Conservation (phyloP, 2,329 filamentous ascomycete genomes). For the Plectosphaerella plurivora region DNA sequence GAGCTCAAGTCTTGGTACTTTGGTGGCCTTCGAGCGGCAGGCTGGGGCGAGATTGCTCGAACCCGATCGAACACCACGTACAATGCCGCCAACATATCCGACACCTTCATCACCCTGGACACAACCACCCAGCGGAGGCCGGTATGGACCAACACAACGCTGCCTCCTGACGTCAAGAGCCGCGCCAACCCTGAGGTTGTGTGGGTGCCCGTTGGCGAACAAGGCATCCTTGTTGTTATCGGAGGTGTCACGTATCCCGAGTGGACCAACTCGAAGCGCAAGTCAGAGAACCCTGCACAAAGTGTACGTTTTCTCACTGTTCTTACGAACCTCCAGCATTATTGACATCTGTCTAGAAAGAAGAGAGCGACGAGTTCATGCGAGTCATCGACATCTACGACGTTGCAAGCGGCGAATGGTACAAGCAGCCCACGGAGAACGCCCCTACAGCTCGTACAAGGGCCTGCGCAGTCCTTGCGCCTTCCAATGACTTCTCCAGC, state of each 20-base stretch:
- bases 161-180: slow-evolving; percentile 44
- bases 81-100: slow-evolving; percentile 41
- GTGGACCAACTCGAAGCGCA: slow-evolving; percentile 25
- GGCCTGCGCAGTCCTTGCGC: slow-evolving; percentile 71
- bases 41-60: slow-evolving; percentile 44
- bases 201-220: slow-evolving; percentile 72
- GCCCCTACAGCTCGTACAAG: slow-evolving; percentile 55
- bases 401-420: slow-evolving; percentile 64
- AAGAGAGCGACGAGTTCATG: slow-evolving; percentile 67
- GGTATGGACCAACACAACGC: slow-evolving; percentile 52
- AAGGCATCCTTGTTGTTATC: slow-evolving; percentile 73
- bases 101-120: slow-evolving; percentile 57
- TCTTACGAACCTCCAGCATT: slow-evolving; percentile 13
- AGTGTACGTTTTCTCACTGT: slow-evolving; percentile 31
- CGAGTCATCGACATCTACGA: slow-evolving; percentile 73
- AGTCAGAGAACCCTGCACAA: slow-evolving; percentile 25
- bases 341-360: slow-evolving; percentile 33
- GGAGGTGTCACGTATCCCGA: slow-evolving; percentile 66
- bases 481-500: slow-evolving; percentile 65
- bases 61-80: slow-evolving; percentile 23
- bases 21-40: slow-evolving; percentile 52
- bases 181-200: slow-evolving; percentile 63
- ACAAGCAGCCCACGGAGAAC: slow-evolving; percentile 60
- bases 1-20: slow-evolving; percentile 72
- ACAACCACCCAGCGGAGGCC: slow-evolving; percentile 45